A percentile compares a stretch with the other conserved stretches of the same genome.
These are phyloP conservation scores for Ogataea paradorogensis DNA, from an alignment of 805 yeast genomes.

Conservation along the genomic window DNA sequence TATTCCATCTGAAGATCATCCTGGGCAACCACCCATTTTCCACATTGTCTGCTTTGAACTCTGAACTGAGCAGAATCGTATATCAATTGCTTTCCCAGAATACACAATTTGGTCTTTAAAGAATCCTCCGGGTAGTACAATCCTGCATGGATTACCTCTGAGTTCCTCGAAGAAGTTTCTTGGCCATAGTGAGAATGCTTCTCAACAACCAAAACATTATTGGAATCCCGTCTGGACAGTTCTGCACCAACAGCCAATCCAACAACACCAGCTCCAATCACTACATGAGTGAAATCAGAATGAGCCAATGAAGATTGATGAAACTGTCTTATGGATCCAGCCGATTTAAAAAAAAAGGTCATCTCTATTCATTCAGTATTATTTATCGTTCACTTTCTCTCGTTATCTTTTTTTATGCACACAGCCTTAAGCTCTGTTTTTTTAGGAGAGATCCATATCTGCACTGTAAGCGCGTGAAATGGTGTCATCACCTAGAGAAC, in stretches of 20 bases:
- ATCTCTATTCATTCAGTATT: neutral
- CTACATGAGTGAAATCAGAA: conserved; percentile 17
- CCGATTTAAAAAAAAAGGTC: neutral
- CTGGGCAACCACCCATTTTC: conserved; percentile 88
- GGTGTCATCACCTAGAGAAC: conserved; percentile 24
- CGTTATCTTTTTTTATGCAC: neutral
- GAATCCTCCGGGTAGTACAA: conserved; percentile 71
- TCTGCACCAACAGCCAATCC: conserved; percentile 81
- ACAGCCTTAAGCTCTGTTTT: conserved; percentile 1
- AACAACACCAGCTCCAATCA: conserved; percentile 82
- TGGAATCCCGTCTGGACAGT: conserved; percentile 41
- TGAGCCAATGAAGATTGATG: neutral
- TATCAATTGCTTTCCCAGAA: conserved; percentile 68
- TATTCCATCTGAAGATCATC: conserved; percentile 58
- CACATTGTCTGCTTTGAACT: conserved; percentile 63
- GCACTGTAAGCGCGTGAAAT: conserved; percentile 19
- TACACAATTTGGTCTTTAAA: conserved; percentile 66
- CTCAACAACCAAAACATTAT: conserved; percentile 65
- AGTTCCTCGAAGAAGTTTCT: conserved; percentile 86
- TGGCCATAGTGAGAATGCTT: conserved; percentile 63
- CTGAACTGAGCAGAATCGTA: conserved; percentile 50
- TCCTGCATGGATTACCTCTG: conserved; percentile 93
- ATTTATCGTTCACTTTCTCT: neutral
- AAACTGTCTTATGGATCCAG: conserved; percentile 1
- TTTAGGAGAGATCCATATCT: conserved; percentile 11